Percentiles rank a stretch among this genome's conserved stretches.
phyloP scores from a whole-genome alignment of 2,329 filamentous ascomycete species.

The Penicillium psychrosexuale region DNA sequence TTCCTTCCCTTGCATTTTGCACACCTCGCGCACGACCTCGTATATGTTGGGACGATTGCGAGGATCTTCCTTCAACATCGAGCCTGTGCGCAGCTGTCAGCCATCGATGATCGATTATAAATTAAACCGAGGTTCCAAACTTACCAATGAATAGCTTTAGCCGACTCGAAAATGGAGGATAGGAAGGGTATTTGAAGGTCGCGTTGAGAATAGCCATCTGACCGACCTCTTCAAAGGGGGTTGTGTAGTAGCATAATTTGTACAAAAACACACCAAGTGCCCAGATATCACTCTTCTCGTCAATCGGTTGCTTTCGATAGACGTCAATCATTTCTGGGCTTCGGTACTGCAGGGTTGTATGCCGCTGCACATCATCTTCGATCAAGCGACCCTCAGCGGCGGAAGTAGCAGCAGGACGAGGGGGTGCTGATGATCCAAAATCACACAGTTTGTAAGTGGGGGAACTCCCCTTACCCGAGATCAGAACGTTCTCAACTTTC shows the following conservation, averaged over 20 bases:
- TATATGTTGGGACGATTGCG: slow-evolving; percentile 85
- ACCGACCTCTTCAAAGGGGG: slow-evolving; percentile 95
- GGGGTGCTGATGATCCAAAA: slow-evolving; percentile 87
- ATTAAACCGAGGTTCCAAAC: slow-evolving; percentile 21
- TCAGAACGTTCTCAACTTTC: slow-evolving; percentile 97
- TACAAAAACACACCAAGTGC: slow-evolving; percentile 91
- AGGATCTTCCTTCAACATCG: slow-evolving; percentile 85
- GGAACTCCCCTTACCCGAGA: slow-evolving; percentile 64
- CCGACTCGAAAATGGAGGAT: slow-evolving; percentile 84
- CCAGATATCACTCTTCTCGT: slow-evolving; percentile 99
- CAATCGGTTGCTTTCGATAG: slow-evolving; percentile 91
- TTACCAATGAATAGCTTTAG: slow-evolving; percentile 86
- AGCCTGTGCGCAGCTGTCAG: slow-evolving; percentile 54
- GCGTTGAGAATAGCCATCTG: slow-evolving; percentile 97
- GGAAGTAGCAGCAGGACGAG: slow-evolving; percentile 78
- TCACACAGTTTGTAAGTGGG: slow-evolving; percentile 94
- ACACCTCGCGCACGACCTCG: slow-evolving; percentile 82
- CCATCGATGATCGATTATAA: neutral
- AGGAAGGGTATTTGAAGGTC: slow-evolving; percentile 83
- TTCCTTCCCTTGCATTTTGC: slow-evolving; percentile 81
- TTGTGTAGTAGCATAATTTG: slow-evolving; percentile 99
- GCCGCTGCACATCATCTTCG: slow-evolving; percentile 94
- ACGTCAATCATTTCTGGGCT: slow-evolving; percentile 99
- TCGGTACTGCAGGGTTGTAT: slow-evolving; percentile 95
- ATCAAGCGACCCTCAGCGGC: slow-evolving; percentile 86